Conservation (phyloP, 2,329 filamentous ascomycete species). For the Geosmithia putterillii region DNA sequence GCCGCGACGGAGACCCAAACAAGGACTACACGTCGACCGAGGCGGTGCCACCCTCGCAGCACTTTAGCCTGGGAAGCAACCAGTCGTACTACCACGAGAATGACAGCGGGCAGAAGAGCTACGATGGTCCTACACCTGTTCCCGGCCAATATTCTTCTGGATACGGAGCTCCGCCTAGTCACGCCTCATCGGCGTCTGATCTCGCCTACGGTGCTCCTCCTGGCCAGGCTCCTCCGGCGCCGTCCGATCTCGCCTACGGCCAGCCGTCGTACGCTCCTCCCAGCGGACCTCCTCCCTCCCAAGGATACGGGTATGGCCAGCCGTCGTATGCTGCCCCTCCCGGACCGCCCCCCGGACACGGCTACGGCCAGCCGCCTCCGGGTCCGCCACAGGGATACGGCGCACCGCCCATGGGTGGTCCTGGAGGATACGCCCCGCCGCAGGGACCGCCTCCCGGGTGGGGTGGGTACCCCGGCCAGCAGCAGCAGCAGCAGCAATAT, state of each 20-base stretch:
- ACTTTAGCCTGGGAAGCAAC: slow-evolving; percentile 29
- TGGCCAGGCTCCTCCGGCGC: slow-evolving; percentile 12
- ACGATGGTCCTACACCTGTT: slow-evolving; percentile 17
- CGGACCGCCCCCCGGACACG: slow-evolving; percentile 5
- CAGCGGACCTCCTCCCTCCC: slow-evolving; percentile 10
- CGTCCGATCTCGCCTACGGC: background rate
- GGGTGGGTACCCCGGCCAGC: slow-evolving; percentile 1
- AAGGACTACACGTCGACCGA: slow-evolving; percentile 24
- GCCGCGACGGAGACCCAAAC: slow-evolving; percentile 26
- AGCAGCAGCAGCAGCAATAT: slow-evolving; percentile 7
- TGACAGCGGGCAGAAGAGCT: background rate
- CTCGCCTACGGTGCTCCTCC: slow-evolving; percentile 5
- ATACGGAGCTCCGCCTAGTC: slow-evolving; percentile 9
- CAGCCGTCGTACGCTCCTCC: slow-evolving; percentile 7
- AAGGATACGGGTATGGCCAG: slow-evolving; percentile 10
- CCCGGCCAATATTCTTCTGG: slow-evolving; percentile 16
- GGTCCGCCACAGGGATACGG: slow-evolving; percentile 9
- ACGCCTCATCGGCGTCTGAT: slow-evolving; percentile 3
- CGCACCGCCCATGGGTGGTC: slow-evolving; percentile 5
- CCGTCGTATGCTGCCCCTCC: background rate
- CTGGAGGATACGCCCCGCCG: slow-evolving; percentile 1
- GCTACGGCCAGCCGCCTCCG: slow-evolving; percentile 6
- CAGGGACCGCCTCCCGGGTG: slow-evolving; percentile 4
- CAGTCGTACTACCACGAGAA: slow-evolving; percentile 12
- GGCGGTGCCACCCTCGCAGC: slow-evolving; percentile 19